Conservation (phyloP, 208 protist genomes). For the Leishmania amazonensis region DNA sequence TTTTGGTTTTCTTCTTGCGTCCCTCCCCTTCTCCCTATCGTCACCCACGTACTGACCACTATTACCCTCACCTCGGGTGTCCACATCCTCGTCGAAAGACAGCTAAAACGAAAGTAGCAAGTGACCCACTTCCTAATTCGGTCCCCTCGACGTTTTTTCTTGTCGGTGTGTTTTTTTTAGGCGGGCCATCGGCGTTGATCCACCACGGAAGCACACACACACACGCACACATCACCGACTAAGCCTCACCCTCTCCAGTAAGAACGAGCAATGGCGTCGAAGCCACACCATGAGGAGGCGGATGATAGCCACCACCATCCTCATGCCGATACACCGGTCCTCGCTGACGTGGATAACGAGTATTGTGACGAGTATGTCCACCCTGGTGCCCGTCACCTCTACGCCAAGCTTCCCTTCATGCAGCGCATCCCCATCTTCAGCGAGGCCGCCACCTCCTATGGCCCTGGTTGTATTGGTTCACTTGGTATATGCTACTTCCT, state of each 20-base stretch:
- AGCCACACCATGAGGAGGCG: not conserved
- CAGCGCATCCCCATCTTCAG: slow-evolving; percentile 47
- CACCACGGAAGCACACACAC: not conserved
- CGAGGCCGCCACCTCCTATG: slow-evolving; percentile 40
- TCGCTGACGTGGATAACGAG: slow-evolving; percentile 17
- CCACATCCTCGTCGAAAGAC: too few relatives aligned
- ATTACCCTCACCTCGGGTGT: not conserved
- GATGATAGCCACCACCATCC: not conserved
- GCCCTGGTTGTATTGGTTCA: slow-evolving; percentile 30
- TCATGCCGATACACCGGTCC: too few relatives aligned
- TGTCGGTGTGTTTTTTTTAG: too few relatives aligned
- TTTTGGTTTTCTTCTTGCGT: too few relatives aligned
- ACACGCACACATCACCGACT: not conserved
- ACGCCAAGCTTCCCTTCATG: slow-evolving; percentile 26
- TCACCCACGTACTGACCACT: not conserved
- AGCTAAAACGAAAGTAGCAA: too few relatives aligned
- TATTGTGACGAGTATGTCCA: slow-evolving; percentile 36
- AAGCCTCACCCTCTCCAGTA: not conserved
- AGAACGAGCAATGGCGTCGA: not conserved
- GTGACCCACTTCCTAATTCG: too few relatives aligned
- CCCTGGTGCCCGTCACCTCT: slow-evolving; percentile 38
- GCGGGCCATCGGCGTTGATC: not conserved
- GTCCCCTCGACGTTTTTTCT: too few relatives aligned
- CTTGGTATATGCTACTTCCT: slow-evolving; percentile 57
- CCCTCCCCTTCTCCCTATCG: too few relatives aligned